These are phyloP conservation scores for Claviceps humidiphila DNA, from an alignment of 2,329 filamentous ascomycete genomes.

Conservation along the genomic window DNA sequence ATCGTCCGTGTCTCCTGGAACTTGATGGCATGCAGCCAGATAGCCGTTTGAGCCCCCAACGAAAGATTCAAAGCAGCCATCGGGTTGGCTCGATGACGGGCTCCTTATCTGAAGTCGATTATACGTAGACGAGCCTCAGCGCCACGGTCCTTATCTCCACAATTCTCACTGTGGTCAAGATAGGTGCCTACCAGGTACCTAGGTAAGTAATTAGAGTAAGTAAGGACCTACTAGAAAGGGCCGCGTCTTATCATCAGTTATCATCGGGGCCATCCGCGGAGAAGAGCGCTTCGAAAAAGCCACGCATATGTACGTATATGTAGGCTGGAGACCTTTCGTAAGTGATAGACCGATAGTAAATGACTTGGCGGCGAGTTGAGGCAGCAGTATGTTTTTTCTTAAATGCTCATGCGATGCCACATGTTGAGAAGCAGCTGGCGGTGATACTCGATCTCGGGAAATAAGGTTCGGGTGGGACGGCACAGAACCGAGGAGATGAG, in stretches of 20 bases:
- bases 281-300: neutral
- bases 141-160: slow-evolving; percentile 1
- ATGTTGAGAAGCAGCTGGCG: too few relatives aligned
- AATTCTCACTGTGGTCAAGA: neutral
- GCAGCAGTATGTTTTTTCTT: too few relatives aligned
- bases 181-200: neutral
- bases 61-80: neutral
- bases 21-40: neutral
- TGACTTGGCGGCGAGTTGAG: too few relatives aligned
- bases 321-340: neutral
- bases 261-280: slow-evolving; percentile 3
- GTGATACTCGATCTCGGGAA: too few relatives aligned
- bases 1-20: neutral
- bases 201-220: too few relatives aligned
- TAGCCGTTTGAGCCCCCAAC: neutral
- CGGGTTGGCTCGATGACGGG: neutral
- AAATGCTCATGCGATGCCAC: too few relatives aligned
- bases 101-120: slow-evolving; percentile 1
- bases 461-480: too few relatives aligned
- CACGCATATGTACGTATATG: neutral
- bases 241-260: neutral
- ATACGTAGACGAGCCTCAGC: neutral
- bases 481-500: too few relatives aligned
- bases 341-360: too few relatives aligned
- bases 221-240: too few relatives aligned